Percentiles rank a stretch among this genome's conserved stretches.
These are phyloP conservation scores for Monosporozyma aquatica DNA, from an alignment of 805 yeast genomes.

Conservation along the genomic window DNA sequence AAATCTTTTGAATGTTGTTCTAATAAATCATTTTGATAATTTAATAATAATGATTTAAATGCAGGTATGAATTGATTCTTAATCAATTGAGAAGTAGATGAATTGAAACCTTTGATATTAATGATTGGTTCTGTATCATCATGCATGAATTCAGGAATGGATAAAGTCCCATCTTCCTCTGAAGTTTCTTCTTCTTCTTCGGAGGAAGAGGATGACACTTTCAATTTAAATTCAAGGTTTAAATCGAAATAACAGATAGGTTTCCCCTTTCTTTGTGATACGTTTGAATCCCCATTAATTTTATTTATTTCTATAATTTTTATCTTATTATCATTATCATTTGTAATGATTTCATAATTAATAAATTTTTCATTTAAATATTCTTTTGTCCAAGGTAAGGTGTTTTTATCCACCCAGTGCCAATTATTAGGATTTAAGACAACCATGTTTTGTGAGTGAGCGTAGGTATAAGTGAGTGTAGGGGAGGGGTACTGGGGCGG, in stretches of 20 bases:
- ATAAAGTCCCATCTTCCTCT: conserved; percentile 37
- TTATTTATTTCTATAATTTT: conserved; percentile 30
- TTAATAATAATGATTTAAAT: conserved; percentile 38
- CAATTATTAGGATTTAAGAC: conserved; percentile 68
- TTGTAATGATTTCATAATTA: conserved; percentile 11
- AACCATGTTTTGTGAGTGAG: conserved; percentile 37
- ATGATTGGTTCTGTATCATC: conserved; percentile 66
- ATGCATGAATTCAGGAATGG: conserved; percentile 63
- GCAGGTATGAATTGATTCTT: conserved; percentile 44
- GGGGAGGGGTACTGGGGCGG: too few species aligned
- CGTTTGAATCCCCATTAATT: conserved; percentile 68
- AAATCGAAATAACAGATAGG: conserved; percentile 68
- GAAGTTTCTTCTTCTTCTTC: conserved; percentile 5
- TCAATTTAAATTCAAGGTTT: conserved; percentile 38
- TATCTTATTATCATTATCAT: conserved; percentile 11
- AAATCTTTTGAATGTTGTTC: conserved; percentile 53
- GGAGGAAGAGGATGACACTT: conserved; percentile 24
- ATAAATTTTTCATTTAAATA: conserved; percentile 38
- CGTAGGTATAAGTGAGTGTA: too few species aligned
- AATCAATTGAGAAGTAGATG: conserved; percentile 32
- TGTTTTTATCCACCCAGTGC: conserved; percentile 69
- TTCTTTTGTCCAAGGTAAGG: conserved; percentile 52
- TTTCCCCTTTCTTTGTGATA: conserved; percentile 75
- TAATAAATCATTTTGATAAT: conserved; percentile 57
- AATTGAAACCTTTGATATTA: conserved; percentile 37